A percentile compares a stretch with the other conserved stretches of the same genome.
Conservation (phyloP, 177 flowering plant genomes). For the Vitis hybrid region DNA sequence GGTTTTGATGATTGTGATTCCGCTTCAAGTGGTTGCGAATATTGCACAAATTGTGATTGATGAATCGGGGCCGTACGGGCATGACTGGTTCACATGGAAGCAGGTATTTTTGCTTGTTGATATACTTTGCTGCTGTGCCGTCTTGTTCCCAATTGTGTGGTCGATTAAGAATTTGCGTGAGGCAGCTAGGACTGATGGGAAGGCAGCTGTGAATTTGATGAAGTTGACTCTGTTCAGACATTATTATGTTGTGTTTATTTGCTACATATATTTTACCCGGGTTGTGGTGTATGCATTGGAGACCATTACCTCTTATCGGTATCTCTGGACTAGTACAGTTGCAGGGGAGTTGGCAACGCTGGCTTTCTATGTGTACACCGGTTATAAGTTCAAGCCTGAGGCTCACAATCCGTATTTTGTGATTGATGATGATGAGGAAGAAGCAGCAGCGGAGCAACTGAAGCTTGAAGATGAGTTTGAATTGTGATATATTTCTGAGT, state of each 20-base stretch:
- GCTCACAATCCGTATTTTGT: constrained; percentile 80
- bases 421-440: constrained; percentile 86
- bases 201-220: constrained; percentile 86
- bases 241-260: constrained; percentile 80
- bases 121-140: constrained; percentile 85
- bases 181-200: constrained; percentile 83
- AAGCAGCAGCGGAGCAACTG: constrained; percentile 78
- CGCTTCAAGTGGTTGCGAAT: constrained; percentile 77
- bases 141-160: constrained; percentile 90
- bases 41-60: constrained; percentile 79
- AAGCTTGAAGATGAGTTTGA: constrained; percentile 90
- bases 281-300: constrained; percentile 77
- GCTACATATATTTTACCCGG: constrained; percentile 86
- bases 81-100: constrained; percentile 85
- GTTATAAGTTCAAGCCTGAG: constrained; percentile 81
- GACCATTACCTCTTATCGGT: constrained; percentile 75
- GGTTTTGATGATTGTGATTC: constrained; percentile 85
- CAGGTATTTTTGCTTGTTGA: constrained; percentile 80
- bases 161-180: constrained; percentile 83
- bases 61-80: constrained; percentile 73
- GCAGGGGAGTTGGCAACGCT: constrained; percentile 83
- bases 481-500: constrained; percentile 34
- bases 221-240: constrained; percentile 82
- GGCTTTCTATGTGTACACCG: constrained; percentile 74
- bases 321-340: constrained; percentile 78